These are phyloP conservation scores for Saprolegnia diclina DNA, from an alignment of 352 stramenopile species.

Conservation along the genomic window DNA sequence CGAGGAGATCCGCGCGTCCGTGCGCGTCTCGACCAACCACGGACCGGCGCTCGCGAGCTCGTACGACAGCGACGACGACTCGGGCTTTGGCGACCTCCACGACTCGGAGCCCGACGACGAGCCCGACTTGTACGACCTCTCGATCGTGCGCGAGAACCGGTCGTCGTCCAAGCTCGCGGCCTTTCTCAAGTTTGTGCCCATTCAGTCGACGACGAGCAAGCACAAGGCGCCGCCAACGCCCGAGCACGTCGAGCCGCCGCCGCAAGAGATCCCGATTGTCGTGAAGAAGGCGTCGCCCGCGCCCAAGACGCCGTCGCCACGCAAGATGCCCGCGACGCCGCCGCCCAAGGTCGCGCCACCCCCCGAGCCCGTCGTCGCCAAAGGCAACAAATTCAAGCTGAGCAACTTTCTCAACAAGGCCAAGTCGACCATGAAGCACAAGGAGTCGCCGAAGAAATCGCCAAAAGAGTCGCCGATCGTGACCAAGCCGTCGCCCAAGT, in stretches of 20 bases:
- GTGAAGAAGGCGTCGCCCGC: background rate
- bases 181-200: slow-evolving; percentile 18
- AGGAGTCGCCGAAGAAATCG: background rate
- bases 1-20: slow-evolving; percentile 29
- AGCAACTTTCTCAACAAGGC: slow-evolving; percentile 9
- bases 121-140: slow-evolving; percentile 13
- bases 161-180: slow-evolving; percentile 25
- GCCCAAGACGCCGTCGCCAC: background rate
- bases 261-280: background rate
- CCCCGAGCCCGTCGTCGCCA: background rate
- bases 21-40: slow-evolving; percentile 48
- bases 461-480: background rate
- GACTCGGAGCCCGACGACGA: slow-evolving; percentile 17
- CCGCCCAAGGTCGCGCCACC: background rate
- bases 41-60: slow-evolving; percentile 33
- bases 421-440: slow-evolving; percentile 2
- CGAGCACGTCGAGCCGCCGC: background rate
- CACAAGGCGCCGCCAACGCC: background rate
- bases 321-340: background rate
- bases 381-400: slow-evolving; percentile 7
- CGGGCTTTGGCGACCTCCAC: slow-evolving; percentile 21
- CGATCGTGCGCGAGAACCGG: slow-evolving; percentile 23
- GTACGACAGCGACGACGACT: slow-evolving; percentile 23
- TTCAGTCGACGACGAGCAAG: background rate
- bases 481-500: background rate